Evolutionary conservation across 768 basidiomycete genomes (phyloP), one percentile per base, ranked within the genome.

Genomic region (Glaciozyma antarctica): DNA sequence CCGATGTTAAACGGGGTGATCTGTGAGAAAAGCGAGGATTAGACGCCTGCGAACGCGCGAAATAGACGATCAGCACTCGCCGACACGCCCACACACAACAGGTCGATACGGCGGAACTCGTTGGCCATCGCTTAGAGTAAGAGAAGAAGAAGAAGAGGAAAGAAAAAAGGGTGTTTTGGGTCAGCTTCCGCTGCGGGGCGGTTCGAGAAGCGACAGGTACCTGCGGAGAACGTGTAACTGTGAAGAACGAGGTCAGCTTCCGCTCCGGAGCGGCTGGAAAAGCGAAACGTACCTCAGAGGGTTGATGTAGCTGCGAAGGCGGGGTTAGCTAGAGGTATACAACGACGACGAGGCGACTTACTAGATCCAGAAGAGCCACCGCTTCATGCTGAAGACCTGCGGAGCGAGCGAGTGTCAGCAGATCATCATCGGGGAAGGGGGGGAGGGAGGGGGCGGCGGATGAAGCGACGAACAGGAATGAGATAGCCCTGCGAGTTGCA

Each of bases 1-100:
- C 78, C 77, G 12, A 78, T 80, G 72, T 87, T 87, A 44, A 85
- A 80, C 3, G 87, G 87, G 26, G 85, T 78, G 45, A 88, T 75
- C 56, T 80, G 82, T 52, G 75, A 77, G 26, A 87, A 86, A 71
- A 86, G 83, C 68, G 87, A 88, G 16, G 78, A 41, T 78, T 55
- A 87, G 73, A 82, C 85, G 45, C 3, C 32, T 15, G 21, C 22
- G 57, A 0, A 10, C 15, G n/a, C 19, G 22, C 24, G 0, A 5
- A n/a, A 7, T 19, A 13, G 32, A 28, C n/a, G n/a, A 13, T 13
- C 5, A 28, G 9, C 15, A 17, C 41, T 12, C 43, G 45, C n/a
- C 2, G 0, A 24, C 5, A 5, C 2, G 28, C 47, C 30, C 0
- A 65, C 45, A 43, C 56, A 63, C n/a, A 47, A 45, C 17, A 28